Conservation (phyloP, 2,329 filamentous ascomycete species). For the Epichloe brachyelytri region DNA sequence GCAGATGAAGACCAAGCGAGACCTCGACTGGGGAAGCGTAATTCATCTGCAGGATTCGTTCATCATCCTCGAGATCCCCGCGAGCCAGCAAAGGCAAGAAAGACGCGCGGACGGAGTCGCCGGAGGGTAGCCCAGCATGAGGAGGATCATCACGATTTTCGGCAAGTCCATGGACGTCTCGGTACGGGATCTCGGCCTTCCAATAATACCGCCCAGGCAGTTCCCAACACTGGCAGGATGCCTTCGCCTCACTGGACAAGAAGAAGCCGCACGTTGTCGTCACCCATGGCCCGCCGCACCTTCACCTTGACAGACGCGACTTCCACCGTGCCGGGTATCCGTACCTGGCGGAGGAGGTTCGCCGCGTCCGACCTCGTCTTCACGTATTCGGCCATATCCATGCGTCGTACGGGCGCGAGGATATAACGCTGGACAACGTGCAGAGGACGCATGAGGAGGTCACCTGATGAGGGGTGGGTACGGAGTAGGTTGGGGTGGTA, state of each 20-base stretch:
- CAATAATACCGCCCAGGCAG: slow-evolving; percentile 11
- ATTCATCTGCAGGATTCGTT: slow-evolving; percentile 11
- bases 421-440: slow-evolving; percentile 9
- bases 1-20: slow-evolving; percentile 1
- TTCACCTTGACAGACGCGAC: slow-evolving; percentile 14
- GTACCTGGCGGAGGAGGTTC: slow-evolving; percentile 10
- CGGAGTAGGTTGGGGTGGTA: slow-evolving; percentile 8
- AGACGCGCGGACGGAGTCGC: not conserved
- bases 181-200: slow-evolving; percentile 13
- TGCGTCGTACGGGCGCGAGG: slow-evolving; percentile 11
- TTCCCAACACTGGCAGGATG: slow-evolving; percentile 6
- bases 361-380: slow-evolving; percentile 9
- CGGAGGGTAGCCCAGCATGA: not conserved
- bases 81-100: not conserved
- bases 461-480: slow-evolving; percentile 10
- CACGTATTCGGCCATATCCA: slow-evolving; percentile 15
- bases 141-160: slow-evolving; percentile 8
- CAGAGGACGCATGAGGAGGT: slow-evolving; percentile 9
- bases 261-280: slow-evolving; percentile 11
- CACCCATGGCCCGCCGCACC: slow-evolving; percentile 13
- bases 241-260: not conserved
- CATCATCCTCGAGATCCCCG: slow-evolving; percentile 7
- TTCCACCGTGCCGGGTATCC: slow-evolving; percentile 13
- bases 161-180: slow-evolving; percentile 14
- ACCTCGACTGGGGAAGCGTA: slow-evolving; percentile 12